phyloP scores from a whole-genome alignment of 495 filamentous ascomycete species.

The Mycothermus thermophilus region DNA sequence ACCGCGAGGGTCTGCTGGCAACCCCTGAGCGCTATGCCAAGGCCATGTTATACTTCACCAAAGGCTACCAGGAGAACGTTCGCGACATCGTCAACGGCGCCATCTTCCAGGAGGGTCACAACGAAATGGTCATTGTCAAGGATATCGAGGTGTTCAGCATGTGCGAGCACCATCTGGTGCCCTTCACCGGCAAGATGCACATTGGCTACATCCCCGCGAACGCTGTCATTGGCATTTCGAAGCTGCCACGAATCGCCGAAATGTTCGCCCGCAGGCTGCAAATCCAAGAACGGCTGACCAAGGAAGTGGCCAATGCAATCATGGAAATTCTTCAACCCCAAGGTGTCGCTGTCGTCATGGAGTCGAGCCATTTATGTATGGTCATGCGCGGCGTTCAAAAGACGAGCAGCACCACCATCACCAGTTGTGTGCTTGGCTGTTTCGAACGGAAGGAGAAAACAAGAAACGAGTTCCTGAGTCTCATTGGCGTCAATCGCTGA shows the following conservation, averaged over 20 bases:
- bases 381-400: constrained; percentile 93
- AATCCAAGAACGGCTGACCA: constrained; percentile 89
- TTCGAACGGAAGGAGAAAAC: constrained; percentile 89
- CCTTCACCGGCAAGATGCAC: constrained; percentile 97
- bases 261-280: constrained; percentile 92
- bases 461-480: constrained; percentile 80
- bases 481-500: constrained; percentile 46
- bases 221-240: constrained; percentile 86
- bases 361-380: constrained; percentile 97
- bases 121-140: constrained; percentile 94
- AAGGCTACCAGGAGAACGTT: constrained; percentile 94
- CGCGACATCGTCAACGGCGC: constrained; percentile 85
- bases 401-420: constrained; percentile 72
- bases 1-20: constrained; percentile 73
- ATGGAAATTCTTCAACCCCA: constrained; percentile 86
- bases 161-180: constrained; percentile 96
- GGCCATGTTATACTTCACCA: constrained; percentile 97
- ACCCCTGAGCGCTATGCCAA: constrained; percentile 89
- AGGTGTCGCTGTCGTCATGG: constrained; percentile 94
- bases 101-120: constrained; percentile 93
- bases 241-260: constrained; percentile 87
- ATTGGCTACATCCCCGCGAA: constrained; percentile 88
- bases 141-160: constrained; percentile 93
- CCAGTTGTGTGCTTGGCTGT: constrained; percentile 89
- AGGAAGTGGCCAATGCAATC: constrained; percentile 88